phyloP scores from a whole-genome alignment of 2,329 filamentous ascomycete species.

The Colletotrichum cereale region DNA sequence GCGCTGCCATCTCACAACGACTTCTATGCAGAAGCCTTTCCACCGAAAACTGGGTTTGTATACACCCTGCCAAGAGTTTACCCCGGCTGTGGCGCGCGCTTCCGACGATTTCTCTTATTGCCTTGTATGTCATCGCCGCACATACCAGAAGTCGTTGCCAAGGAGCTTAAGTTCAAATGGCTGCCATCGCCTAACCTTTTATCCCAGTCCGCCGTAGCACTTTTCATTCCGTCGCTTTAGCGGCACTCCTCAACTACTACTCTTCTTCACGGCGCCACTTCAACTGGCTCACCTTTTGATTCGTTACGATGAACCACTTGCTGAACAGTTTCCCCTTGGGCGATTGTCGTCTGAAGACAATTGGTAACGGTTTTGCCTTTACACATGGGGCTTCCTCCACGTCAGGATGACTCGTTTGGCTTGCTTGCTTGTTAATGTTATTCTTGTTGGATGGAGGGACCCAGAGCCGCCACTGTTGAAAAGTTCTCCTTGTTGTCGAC shows the following conservation, averaged over 20 bases:
- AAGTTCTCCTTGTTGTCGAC: not conserved
- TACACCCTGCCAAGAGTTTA: not conserved
- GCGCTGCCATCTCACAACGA: not conserved
- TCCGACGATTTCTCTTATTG: not conserved
- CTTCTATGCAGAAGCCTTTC: not conserved
- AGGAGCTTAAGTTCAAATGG: not conserved
- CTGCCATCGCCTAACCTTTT: not conserved
- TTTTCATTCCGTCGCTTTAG: too few relatives aligned
- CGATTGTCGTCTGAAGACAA: not conserved
- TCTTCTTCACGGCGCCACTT: not conserved
- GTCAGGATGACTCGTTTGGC: not conserved
- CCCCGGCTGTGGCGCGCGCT: not conserved
- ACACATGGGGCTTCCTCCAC: not conserved
- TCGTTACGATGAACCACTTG: not conserved
- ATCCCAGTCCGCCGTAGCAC: not conserved
- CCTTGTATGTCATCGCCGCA: not conserved
- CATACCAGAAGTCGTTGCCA: slow-evolving; percentile 2
- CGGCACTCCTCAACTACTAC: too few relatives aligned
- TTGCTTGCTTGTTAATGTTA: too few relatives aligned
- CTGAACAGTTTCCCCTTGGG: not conserved
- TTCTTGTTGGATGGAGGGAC: too few relatives aligned
- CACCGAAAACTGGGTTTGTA: too few relatives aligned
- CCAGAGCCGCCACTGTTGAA: not conserved
- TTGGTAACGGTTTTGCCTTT: not conserved
- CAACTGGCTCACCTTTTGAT: not conserved